Conservation (phyloP, 2,329 filamentous ascomycete genomes). For the Tolypocladium tundrense region DNA sequence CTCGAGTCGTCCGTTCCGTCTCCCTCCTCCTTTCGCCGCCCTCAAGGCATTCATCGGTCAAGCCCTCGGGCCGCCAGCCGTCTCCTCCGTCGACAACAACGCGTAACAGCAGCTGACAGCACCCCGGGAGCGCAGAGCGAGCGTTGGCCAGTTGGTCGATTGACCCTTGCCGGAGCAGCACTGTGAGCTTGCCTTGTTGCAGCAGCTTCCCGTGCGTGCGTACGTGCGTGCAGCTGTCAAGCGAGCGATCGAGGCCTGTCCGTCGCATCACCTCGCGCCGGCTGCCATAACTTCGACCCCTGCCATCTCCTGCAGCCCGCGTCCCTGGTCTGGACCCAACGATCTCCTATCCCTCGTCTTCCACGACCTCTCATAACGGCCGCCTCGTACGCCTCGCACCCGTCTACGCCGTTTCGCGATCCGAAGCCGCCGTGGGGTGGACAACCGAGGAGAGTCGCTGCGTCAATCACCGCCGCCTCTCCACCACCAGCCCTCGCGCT, state of each 20-base stretch:
- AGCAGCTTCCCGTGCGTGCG: background rate
- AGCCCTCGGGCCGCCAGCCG: background rate
- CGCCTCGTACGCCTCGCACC: background rate
- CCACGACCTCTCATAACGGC: background rate
- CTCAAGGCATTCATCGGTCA: background rate
- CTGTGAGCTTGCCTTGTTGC: background rate
- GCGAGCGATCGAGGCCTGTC: background rate
- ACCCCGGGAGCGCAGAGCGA: background rate
- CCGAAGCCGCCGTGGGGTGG: background rate
- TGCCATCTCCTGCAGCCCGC: background rate
- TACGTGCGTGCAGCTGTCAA: background rate
- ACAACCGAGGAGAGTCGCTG: background rate
- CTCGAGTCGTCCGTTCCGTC: background rate
- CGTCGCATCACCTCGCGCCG: background rate
- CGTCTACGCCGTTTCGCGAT: background rate
- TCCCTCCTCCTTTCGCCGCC: background rate
- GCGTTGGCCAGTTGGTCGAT: background rate
- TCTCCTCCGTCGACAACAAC: background rate
- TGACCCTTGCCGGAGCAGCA: background rate
- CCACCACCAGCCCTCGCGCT: slow-evolving; percentile 9
- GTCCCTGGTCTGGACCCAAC: background rate
- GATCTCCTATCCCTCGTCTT: background rate
- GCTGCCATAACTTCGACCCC: background rate
- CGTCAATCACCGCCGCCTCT: background rate
- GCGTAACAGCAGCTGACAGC: background rate